A percentile compares a stretch with the other conserved stretches of the same genome.
Conservation (phyloP, 345 rosid species). For the Orychophragmus violaceus region DNA sequence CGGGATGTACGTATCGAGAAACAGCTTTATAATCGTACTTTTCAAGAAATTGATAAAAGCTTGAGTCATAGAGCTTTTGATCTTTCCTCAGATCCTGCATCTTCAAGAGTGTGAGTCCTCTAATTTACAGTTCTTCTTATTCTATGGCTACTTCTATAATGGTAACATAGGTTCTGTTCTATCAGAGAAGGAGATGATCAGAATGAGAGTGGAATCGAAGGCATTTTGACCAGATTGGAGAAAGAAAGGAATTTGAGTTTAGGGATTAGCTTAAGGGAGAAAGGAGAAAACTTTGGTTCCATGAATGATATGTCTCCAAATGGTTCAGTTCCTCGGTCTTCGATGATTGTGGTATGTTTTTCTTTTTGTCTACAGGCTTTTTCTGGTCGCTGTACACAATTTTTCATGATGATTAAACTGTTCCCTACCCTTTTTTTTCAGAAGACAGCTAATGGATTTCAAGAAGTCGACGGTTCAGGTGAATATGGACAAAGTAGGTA, state of each 20-base stretch:
- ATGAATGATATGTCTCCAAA: conserved; percentile 18
- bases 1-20: no score
- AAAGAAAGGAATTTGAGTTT: conserved; percentile 68
- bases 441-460: conserved; percentile 59
- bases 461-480: conserved; percentile 16
- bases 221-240: conserved; percentile 74
- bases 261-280: conserved; percentile 50
- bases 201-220: conserved; percentile 73
- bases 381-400: neutral
- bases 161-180: conserved; percentile 11
- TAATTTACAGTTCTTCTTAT: neutral
- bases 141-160: neutral
- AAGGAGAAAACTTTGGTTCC: conserved; percentile 27
- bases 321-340: conserved; percentile 37
- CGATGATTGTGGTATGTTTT: conserved; percentile 45
- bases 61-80: conserved; percentile 30
- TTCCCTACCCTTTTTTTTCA: conserved; percentile 11
- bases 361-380: neutral
- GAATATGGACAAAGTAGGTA: conserved; percentile 14
- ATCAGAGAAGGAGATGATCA: conserved; percentile 47
- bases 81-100: no score
- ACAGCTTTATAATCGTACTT: conserved; percentile 33
- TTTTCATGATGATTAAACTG: neutral
- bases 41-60: conserved; percentile 23
- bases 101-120: conserved; percentile 19